Evolutionary conservation across 1,284 basidiomycete genomes (phyloP).

Genomic region (Rhizoctonia solani): DNA sequence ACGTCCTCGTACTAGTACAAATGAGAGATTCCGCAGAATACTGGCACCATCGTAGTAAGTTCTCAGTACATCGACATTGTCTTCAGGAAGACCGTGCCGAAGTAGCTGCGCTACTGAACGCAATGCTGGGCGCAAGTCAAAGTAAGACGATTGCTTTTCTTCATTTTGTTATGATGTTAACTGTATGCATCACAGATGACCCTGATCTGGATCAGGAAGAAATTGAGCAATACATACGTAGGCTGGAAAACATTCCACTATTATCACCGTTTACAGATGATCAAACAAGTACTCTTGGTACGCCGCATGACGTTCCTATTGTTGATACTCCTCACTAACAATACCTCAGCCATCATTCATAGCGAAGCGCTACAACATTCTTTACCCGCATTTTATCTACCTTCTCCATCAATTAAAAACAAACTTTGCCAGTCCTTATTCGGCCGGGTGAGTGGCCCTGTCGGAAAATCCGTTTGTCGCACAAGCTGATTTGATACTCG

Average conservation of each 20-base stretch:
- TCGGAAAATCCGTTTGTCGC: background rate
- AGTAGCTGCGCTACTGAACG: background rate
- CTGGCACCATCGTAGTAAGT: constrained; percentile 19
- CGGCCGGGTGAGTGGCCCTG: background rate
- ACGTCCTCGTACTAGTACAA: background rate
- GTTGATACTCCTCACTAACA: background rate
- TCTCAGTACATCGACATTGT: background rate
- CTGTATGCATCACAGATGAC: background rate
- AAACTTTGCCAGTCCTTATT: background rate
- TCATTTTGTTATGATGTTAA: background rate
- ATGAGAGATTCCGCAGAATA: constrained; percentile 24
- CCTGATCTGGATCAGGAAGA: background rate
- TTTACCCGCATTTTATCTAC: background rate
- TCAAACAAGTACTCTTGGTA: background rate
- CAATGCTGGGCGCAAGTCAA: background rate
- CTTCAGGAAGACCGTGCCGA: background rate
- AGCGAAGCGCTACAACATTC: background rate
- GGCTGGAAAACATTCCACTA: background rate
- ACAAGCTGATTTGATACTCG: background rate
- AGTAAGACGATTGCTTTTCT: background rate
- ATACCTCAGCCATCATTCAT: background rate
- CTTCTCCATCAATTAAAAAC: background rate
- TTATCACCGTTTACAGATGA: background rate
- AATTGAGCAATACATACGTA: background rate
- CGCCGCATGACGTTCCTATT: background rate